Conservation (phyloP, 2,329 filamentous ascomycete genomes). For the Colletotrichum eremochloae region DNA sequence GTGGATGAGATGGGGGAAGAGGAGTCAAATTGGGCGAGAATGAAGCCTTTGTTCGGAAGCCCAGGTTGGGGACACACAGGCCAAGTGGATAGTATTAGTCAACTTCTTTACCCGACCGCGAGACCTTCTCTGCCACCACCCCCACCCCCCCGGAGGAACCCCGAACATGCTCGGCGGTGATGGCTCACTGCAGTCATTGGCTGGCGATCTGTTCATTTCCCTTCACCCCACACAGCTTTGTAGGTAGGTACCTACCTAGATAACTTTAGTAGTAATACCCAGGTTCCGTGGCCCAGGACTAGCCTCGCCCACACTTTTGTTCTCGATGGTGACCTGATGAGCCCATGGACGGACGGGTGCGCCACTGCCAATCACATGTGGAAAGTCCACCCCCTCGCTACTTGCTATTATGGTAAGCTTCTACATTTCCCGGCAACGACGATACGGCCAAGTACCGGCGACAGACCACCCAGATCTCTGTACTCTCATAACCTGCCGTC, state of each 20-base stretch:
- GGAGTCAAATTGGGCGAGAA: conserved; percentile 40
- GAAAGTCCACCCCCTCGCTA: neutral
- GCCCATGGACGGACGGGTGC: neutral
- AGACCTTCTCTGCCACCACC: conserved; percentile 23
- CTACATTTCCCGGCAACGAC: conserved; percentile 16
- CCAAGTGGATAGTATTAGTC: conserved; percentile 42
- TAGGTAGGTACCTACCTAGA: too few species aligned
- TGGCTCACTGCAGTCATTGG: conserved; percentile 32
- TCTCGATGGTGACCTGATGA: neutral
- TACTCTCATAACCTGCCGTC: conserved; percentile 27
- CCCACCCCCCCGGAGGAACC: neutral
- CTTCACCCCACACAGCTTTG: conserved; percentile 28
- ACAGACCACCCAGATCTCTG: neutral
- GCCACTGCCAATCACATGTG: conserved; percentile 30
- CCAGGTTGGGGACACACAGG: conserved; percentile 34
- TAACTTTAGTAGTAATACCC: too few species aligned
- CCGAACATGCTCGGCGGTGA: conserved; percentile 27
- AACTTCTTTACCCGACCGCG: conserved; percentile 42
- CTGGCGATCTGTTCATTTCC: conserved; percentile 23
- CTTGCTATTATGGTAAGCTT: conserved; percentile 26
- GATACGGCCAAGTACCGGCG: conserved; percentile 2
- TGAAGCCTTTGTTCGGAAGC: conserved; percentile 41
- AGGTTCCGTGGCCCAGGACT: too few species aligned
- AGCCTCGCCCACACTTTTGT: too few species aligned
- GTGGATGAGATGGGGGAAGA: conserved; percentile 41